Percentiles rank a stretch among this genome's conserved stretches.
These are phyloP conservation scores for Symbiodinium natans DNA, from an alignment of 73 alveolate genomes.

Conservation along the genomic window DNA sequence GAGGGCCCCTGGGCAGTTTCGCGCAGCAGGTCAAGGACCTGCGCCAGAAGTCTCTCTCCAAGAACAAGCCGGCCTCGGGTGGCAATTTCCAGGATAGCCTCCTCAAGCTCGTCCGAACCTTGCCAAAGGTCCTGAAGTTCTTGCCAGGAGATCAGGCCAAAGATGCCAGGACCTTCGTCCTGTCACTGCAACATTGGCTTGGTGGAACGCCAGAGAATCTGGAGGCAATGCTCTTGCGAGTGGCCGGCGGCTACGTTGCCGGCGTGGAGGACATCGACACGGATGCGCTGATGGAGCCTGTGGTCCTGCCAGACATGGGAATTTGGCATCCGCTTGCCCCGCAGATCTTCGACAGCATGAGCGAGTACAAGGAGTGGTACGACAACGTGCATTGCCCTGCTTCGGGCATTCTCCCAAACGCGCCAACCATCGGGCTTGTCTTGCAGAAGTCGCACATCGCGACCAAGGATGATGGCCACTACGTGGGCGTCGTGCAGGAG, in stretches of 20 bases:
- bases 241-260: slow-evolving; percentile 89
- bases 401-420: slow-evolving; percentile 66
- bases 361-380: slow-evolving; percentile 70
- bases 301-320: slow-evolving; percentile 93
- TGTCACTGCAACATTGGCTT: slow-evolving; percentile 93
- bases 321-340: slow-evolving; percentile 94
- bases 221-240: slow-evolving; percentile 89
- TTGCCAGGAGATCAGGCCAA: slow-evolving; percentile 91
- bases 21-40: slow-evolving; percentile 93
- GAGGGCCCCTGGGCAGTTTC: slow-evolving; percentile 84
- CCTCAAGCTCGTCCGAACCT: slow-evolving; percentile 77
- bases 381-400: slow-evolving; percentile 94
- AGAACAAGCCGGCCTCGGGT: slow-evolving; percentile 90
- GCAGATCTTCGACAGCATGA: slow-evolving; percentile 77
- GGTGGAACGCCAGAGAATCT: slow-evolving; percentile 94
- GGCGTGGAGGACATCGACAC: slow-evolving; percentile 85
- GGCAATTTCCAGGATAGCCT: slow-evolving; percentile 92
- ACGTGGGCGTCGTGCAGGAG: slow-evolving; percentile 90
- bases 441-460: slow-evolving; percentile 94
- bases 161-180: slow-evolving; percentile 94
- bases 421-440: slow-evolving; percentile 42
- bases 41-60: slow-evolving; percentile 71
- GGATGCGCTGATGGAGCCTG: slow-evolving; percentile 71
- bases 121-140: slow-evolving; percentile 93
- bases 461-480: slow-evolving; percentile 93